Percentiles rank a stretch among this genome's conserved stretches.
These are phyloP conservation scores for Celoporthe dispersa DNA, from an alignment of 2,329 filamentous ascomycete species.

Conservation along the genomic window DNA sequence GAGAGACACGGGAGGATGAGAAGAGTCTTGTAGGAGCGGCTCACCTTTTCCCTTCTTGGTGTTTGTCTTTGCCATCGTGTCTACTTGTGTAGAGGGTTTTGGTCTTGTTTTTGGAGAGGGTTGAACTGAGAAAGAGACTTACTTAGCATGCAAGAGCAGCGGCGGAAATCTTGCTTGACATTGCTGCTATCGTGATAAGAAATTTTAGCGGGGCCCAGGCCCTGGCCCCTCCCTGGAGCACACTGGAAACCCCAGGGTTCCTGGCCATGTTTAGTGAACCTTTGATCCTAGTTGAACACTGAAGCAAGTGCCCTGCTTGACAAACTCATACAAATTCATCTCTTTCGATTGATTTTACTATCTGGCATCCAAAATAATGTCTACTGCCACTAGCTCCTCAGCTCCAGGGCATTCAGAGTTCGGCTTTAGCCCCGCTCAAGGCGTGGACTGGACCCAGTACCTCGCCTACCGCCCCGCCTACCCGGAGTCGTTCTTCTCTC, in stretches of 20 bases:
- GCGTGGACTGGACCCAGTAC: conserved; percentile 32
- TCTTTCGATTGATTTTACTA: neutral
- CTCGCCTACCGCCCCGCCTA: conserved; percentile 30
- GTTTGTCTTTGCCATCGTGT: conserved; percentile 25
- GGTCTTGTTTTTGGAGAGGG: conserved; percentile 14
- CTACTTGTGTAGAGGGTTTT: neutral
- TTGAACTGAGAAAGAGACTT: neutral
- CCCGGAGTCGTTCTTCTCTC: conserved; percentile 30
- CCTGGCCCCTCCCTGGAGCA: neutral
- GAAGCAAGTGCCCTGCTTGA: neutral
- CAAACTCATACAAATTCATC: neutral
- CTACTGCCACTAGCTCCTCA: neutral
- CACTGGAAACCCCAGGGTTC: neutral
- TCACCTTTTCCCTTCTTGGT: conserved; percentile 27
- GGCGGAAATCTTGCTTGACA: conserved; percentile 9
- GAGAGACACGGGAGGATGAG: neutral
- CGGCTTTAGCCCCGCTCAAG: conserved; percentile 24
- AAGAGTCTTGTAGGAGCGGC: neutral
- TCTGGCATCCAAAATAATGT: neutral
- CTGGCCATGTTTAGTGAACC: neutral
- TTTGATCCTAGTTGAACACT: neutral
- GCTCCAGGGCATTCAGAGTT: conserved; percentile 5
- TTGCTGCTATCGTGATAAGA: conserved; percentile 25
- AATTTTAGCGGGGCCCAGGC: conserved; percentile 7
- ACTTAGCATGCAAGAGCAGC: neutral